Evolutionary conservation across 805 yeast species (phyloP).

Genomic region (Teunomyces atbi): DNA sequence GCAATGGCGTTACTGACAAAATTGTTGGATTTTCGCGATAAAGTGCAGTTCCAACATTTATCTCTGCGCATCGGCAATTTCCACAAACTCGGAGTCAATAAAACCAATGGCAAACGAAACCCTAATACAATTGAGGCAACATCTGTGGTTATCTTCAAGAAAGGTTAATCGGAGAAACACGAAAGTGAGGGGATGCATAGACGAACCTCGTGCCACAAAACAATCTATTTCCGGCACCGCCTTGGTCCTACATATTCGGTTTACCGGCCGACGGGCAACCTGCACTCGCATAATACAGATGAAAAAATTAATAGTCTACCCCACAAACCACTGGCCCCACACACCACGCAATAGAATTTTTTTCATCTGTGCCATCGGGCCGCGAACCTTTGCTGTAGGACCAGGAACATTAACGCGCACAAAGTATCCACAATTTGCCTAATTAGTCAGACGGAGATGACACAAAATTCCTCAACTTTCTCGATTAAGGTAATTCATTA

Average conservation of each 20-base stretch:
- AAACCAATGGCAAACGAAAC: neutral
- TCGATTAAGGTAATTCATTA: neutral
- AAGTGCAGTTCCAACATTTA: neutral
- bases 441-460: neutral
- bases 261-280: neutral
- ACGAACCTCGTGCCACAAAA: conserved; percentile 1
- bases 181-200: neutral
- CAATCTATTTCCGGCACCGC: neutral
- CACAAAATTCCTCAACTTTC: neutral
- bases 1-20: neutral
- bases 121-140: neutral
- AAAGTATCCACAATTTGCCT: conserved; percentile 2
- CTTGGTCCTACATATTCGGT: neutral
- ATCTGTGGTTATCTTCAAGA: no score
- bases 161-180: neutral
- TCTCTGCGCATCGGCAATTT: neutral
- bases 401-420: neutral
- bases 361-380: neutral
- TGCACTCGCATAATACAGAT: neutral
- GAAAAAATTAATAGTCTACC: neutral
- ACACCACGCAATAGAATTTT: neutral
- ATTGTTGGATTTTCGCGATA: neutral
- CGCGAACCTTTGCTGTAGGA: neutral
- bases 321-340: conserved; percentile 2
- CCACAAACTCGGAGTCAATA: neutral